These are phyloP conservation scores for Glebionis coronaria DNA, from an alignment of 129 eudicot genomes.

Conservation along the genomic window DNA sequence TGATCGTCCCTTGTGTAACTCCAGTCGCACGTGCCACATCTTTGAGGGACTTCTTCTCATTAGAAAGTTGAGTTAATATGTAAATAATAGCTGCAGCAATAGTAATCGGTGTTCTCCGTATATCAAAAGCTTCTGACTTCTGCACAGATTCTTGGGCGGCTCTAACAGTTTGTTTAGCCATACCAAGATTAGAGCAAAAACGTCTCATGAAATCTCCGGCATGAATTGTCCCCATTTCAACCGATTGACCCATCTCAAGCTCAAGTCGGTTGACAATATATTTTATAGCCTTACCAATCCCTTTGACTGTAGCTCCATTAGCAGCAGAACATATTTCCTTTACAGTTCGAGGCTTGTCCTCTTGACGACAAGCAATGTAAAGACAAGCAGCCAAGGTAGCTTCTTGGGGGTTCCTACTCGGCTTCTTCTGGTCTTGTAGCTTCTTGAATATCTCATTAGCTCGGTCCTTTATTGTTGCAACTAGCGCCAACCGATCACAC, in stretches of 20 bases:
- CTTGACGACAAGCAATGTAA: conserved; percentile 92
- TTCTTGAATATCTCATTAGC: conserved; percentile 96
- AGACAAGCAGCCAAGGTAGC: conserved; percentile 87
- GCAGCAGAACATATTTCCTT: conserved; percentile 97
- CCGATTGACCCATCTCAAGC: conserved; percentile 83
- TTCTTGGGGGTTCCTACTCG: conserved; percentile 87
- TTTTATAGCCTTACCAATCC: conserved; percentile 89
- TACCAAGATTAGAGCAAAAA: conserved; percentile 94
- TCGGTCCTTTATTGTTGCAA: conserved; percentile 54
- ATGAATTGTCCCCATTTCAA: conserved; percentile 90
- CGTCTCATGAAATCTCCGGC: conserved; percentile 97
- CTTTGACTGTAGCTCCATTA: conserved; percentile 93
- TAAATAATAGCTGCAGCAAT: conserved; percentile 88
- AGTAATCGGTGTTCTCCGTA: conserved; percentile 87
- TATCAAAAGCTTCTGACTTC: conserved; percentile 77
- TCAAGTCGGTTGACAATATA: conserved; percentile 80
- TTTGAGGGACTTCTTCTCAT: conserved; percentile 77
- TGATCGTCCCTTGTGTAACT: conserved; percentile 85
- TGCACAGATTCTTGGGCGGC: conserved; percentile 92
- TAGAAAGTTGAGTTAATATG: conserved; percentile 69
- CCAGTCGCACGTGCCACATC: conserved; percentile 87
- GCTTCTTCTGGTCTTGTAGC: conserved; percentile 85
- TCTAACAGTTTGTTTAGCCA: conserved; percentile 78
- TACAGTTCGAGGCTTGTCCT: conserved; percentile 83
- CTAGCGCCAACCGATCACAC: neutral